These are phyloP conservation scores for Phlyctochytrium arcticum DNA, from an alignment of 192 early-diverging fungal species.

Conservation along the genomic window DNA sequence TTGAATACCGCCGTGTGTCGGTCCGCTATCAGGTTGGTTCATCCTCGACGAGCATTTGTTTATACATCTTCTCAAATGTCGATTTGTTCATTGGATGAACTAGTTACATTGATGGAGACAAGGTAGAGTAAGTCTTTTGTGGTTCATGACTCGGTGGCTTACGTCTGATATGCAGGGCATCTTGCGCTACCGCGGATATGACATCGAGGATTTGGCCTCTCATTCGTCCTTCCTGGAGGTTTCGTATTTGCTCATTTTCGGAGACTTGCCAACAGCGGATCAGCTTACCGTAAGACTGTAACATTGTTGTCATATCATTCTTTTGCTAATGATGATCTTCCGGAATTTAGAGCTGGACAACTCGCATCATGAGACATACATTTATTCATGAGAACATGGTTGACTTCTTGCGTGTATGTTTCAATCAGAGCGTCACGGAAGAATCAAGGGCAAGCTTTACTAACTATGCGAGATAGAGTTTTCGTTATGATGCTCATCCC, in stretches of 20 bases:
- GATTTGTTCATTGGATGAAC: not conserved
- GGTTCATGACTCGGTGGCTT: not conserved
- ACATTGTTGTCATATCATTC: constrained; percentile 4
- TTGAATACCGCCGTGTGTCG: constrained; percentile 59
- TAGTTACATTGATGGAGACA: constrained; percentile 63
- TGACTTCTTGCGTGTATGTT: constrained; percentile 43
- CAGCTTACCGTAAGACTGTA: constrained; percentile 32
- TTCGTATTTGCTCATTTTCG: constrained; percentile 63
- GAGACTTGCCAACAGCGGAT: constrained; percentile 47
- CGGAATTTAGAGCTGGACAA: constrained; percentile 33
- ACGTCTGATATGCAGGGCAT: constrained; percentile 37
- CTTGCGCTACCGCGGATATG: constrained; percentile 57
- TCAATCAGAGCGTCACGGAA: not conserved
- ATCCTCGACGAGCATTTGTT: not conserved
- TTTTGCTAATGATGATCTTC: constrained; percentile 56
- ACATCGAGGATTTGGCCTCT: constrained; percentile 64
- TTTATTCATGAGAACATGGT: constrained; percentile 57
- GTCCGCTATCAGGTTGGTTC: constrained; percentile 47
- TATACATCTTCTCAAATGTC: not conserved
- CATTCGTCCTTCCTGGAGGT: constrained; percentile 64
- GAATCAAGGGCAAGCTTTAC: constrained; percentile 1
- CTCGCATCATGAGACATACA: constrained; percentile 54
- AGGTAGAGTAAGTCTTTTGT: not conserved
- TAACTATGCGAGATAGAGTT: constrained; percentile 41
- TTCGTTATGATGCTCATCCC: constrained; percentile 64